A percentile compares a stretch with the other conserved stretches of the same genome.
phyloP scores from a whole-genome alignment of 2,329 filamentous ascomycete genomes.

The Fusarium buxicola region DNA sequence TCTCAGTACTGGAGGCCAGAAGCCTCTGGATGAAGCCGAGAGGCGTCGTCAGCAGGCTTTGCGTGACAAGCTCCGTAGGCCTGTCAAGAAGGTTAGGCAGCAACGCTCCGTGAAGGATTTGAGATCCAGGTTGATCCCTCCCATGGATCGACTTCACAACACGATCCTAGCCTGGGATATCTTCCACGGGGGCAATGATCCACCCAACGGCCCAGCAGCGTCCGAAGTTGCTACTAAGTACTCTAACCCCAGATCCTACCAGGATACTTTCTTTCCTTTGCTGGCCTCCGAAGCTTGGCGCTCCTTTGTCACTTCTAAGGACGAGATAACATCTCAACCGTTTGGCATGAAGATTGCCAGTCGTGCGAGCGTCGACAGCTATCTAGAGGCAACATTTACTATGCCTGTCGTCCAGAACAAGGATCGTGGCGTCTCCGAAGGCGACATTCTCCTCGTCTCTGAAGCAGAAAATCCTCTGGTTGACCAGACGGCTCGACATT shows the following conservation, averaged over 20 bases:
- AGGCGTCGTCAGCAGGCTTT: constrained; percentile 59
- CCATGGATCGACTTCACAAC: constrained; percentile 85
- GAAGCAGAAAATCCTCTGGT: constrained; percentile 76
- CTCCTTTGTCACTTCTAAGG: constrained; percentile 88
- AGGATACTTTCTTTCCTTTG: constrained; percentile 89
- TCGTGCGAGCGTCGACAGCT: constrained; percentile 90
- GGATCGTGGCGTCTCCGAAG: constrained; percentile 80
- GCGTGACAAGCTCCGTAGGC: constrained; percentile 70
- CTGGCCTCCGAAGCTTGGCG: constrained; percentile 96
- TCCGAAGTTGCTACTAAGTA: constrained; percentile 83
- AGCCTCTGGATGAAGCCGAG: constrained; percentile 62
- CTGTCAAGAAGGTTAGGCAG: constrained; percentile 85
- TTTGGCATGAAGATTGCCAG: constrained; percentile 91
- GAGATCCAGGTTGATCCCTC: constrained; percentile 89
- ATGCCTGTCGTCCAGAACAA: constrained; percentile 78
- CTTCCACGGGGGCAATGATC: constrained; percentile 88
- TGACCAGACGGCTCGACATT: constrained; percentile 76
- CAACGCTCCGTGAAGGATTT: constrained; percentile 90
- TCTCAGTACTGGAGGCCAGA: constrained; percentile 60
- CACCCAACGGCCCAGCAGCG: constrained; percentile 80
- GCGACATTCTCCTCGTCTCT: constrained; percentile 90
- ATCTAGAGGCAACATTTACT: constrained; percentile 88
- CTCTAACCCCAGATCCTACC: constrained; percentile 80
- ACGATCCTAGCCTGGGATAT: constrained; percentile 95
- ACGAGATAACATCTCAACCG: constrained; percentile 82